Evolutionary conservation across 805 yeast genomes (phyloP).

Genomic region (Maudiozyma turicensis): DNA sequence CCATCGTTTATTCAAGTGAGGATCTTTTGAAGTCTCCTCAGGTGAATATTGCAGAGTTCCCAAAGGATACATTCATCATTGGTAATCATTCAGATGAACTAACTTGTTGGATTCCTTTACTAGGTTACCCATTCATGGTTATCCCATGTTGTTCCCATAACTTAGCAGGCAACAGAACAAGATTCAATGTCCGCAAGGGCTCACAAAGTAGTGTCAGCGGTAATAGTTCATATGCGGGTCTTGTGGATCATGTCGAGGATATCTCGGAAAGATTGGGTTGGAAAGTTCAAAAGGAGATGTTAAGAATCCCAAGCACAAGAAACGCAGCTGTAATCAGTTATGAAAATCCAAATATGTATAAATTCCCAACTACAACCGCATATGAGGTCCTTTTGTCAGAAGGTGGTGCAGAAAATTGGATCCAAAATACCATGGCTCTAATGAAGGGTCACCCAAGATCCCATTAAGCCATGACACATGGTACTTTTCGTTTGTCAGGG

Average conservation of each 20-base stretch:
- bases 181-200: conserved; percentile 45
- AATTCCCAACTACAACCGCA: conserved; percentile 31
- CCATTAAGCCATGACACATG: conserved; percentile 34
- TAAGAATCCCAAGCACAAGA: conserved; percentile 88
- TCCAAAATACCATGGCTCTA: conserved; percentile 64
- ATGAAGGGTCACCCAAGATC: conserved; percentile 62
- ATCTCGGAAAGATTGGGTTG: conserved; percentile 66
- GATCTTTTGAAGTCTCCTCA: conserved; percentile 41
- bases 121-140: conserved; percentile 80
- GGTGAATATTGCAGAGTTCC: conserved; percentile 57
- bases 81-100: conserved; percentile 95
- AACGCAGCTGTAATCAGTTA: conserved; percentile 83
- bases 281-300: conserved; percentile 75
- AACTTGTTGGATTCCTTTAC: conserved; percentile 88
- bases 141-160: conserved; percentile 94
- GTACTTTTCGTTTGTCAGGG: too few relatives aligned
- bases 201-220: conserved; percentile 11
- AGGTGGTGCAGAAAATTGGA: conserved; percentile 91
- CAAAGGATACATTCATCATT: conserved; percentile 65
- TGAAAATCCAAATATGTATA: conserved; percentile 26
- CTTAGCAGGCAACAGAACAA: conserved; percentile 60
- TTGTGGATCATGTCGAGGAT: conserved; percentile 76
- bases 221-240: conserved; percentile 67
- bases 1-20: conserved; percentile 28
- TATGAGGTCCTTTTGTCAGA: conserved; percentile 59